Base-by-base conservation (phyloP, 163 green algal species). In the Scenedesmus sp. region DNA sequence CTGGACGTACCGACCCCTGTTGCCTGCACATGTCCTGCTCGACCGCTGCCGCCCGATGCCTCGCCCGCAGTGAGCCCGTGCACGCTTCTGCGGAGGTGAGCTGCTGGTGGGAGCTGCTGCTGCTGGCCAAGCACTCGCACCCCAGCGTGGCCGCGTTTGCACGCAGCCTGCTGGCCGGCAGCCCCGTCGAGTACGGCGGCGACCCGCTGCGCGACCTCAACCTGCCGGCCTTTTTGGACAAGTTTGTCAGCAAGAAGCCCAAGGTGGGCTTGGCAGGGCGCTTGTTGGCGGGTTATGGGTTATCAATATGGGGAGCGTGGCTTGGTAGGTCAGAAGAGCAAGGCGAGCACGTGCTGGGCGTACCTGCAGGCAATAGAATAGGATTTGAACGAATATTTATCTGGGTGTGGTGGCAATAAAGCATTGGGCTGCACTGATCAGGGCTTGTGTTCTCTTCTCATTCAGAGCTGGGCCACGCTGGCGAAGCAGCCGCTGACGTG, bases 51-150 rank as follows among this genome's bases (percentile, higher is more conserved):
- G 30, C 49, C 80, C 2, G 97, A 99, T 78, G 43, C 51, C 1
- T 22, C 33, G 15, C 30, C 9, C 61, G 13, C 78, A 91, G 97
- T 30, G 97, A 99, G 86, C 97, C 98, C 0, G 86, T 95, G 89
- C 98, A 97, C 92, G 91, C 92, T 35, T 78, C 91, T 22, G 98
- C 97, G 2, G 97, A 99, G 56, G 87, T 89, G 2, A 91, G 91
- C 2, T 98, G 96, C 93, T 97, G 95, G 94, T 99, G 98, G 98
- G 98, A 99, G 96, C 95, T 99, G 59, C 90, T 83, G 13, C 78
- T 83, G 46, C 95, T 99, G 40, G 96, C 96, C 3, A 43, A 40
- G 3, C 97, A 99, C 93, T 91, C 94, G 51, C 98, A 99, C 93
- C 98, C 98, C 33, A 97, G 94, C 12, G 98, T 99, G 37, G 94